These are phyloP conservation scores for Lipomyces anomalus DNA, from an alignment of 805 yeast species.

Conservation along the genomic window DNA sequence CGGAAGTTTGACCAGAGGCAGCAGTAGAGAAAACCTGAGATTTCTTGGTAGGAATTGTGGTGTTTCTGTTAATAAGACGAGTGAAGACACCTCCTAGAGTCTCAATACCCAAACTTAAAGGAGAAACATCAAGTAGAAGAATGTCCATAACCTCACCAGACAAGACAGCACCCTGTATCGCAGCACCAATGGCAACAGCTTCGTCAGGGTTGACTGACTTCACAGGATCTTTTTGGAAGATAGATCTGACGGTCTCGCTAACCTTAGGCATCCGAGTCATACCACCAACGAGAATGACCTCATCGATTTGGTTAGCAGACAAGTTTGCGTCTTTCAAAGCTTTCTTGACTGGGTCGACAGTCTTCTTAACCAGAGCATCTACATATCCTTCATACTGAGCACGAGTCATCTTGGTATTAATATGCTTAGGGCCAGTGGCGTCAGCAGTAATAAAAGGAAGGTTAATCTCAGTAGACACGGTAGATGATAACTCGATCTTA, in stretches of 20 bases:
- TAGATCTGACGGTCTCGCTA: constrained; percentile 62
- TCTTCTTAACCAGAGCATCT: constrained; percentile 63
- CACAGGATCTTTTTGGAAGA: constrained; percentile 79
- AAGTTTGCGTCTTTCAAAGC: constrained; percentile 78
- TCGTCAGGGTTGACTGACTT: constrained; percentile 93
- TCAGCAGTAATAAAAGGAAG: constrained; percentile 84
- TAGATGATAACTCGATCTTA: constrained; percentile 76
- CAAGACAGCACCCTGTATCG: constrained; percentile 93
- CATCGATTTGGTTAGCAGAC: constrained; percentile 60
- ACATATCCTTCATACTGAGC: constrained; percentile 62
- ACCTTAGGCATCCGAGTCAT: constrained; percentile 93
- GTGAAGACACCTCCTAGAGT: constrained; percentile 98
- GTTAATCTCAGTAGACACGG: constrained; percentile 66
- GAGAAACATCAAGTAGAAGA: constrained; percentile 80
- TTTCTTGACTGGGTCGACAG: constrained; percentile 71
- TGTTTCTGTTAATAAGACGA: constrained; percentile 83
- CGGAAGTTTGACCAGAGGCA: constrained; percentile 93
- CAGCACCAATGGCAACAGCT: constrained; percentile 95
- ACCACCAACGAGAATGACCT: constrained; percentile 83
- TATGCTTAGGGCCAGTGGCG: constrained; percentile 74
- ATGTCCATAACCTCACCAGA: constrained; percentile 95
- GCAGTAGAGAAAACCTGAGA: constrained; percentile 95
- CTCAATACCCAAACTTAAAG: constrained; percentile 91
- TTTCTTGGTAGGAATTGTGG: constrained; percentile 95
- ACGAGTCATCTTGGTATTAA: constrained; percentile 62